Percentiles rank a stretch among this genome's conserved stretches.
phyloP scores from a whole-genome alignment of 306 rosid species.

The Malus sieversii region DNA sequence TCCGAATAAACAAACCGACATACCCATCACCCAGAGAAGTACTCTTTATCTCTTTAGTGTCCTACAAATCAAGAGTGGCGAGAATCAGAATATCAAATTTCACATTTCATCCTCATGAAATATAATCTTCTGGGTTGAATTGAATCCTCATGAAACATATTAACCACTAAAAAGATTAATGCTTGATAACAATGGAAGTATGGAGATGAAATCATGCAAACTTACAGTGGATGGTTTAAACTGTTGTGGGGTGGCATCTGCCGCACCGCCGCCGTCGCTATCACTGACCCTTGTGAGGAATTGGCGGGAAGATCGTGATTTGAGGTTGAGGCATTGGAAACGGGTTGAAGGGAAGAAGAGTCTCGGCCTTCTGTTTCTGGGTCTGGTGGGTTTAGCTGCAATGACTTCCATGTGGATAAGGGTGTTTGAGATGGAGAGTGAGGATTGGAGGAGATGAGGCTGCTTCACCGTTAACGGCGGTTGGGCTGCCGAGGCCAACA shows the following conservation, averaged over 20 bases:
- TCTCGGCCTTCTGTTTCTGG: constrained; percentile 15
- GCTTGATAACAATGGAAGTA: not conserved
- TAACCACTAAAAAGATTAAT: not conserved
- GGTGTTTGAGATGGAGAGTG: not conserved
- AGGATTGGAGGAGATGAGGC: constrained; percentile 19
- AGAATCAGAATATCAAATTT: constrained; percentile 7
- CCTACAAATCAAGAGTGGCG: constrained; percentile 36
- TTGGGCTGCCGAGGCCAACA: constrained; percentile 41
- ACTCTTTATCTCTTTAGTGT: constrained; percentile 28
- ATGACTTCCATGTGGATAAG: constrained; percentile 7
- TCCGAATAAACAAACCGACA: constrained; percentile 72
- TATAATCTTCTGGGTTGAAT: not conserved
- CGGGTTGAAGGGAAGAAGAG: constrained; percentile 2
- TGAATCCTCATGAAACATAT: not conserved
- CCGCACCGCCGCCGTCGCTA: constrained; percentile 28
- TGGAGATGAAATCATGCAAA: not conserved
- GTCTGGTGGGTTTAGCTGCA: constrained; percentile 14
- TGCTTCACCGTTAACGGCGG: constrained; percentile 35
- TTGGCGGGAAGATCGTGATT: constrained; percentile 22
- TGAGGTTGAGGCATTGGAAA: constrained; percentile 6
- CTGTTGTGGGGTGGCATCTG: constrained; percentile 39
- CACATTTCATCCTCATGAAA: not conserved
- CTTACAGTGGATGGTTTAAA: constrained; percentile 38
- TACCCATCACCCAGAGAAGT: constrained; percentile 48
- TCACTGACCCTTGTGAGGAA: constrained; percentile 31